Conservation (phyloP, 2,329 filamentous ascomycete genomes). For the Elsinoe ampelina region DNA sequence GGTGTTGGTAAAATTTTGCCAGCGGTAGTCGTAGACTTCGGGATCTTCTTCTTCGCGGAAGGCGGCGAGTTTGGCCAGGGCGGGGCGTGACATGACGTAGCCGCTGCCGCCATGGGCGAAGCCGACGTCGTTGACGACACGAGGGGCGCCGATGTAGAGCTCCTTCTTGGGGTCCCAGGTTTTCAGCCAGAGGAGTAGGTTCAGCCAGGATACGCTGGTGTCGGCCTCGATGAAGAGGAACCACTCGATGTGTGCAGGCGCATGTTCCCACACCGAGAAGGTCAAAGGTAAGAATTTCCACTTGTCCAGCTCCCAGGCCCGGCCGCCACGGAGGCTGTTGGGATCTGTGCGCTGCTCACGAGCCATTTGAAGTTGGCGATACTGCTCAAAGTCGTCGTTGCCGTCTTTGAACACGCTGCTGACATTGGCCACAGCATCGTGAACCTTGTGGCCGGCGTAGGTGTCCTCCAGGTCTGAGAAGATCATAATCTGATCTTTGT, state of each 20-base stretch:
- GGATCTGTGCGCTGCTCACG: constrained; percentile 21
- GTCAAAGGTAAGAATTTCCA: constrained; percentile 51
- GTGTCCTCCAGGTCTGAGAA: constrained; percentile 44
- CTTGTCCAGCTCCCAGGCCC: constrained; percentile 47
- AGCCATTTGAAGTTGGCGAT: constrained; percentile 24
- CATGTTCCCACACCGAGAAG: constrained; percentile 40
- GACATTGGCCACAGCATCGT: constrained; percentile 24
- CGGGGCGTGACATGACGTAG: constrained; percentile 37
- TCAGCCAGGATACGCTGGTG: constrained; percentile 41
- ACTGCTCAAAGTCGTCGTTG: constrained; percentile 29
- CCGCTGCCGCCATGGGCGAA: constrained; percentile 43
- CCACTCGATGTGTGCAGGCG: constrained; percentile 41
- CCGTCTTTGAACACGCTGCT: constrained; percentile 21
- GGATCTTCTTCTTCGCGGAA: constrained; percentile 7
- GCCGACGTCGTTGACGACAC: constrained; percentile 24
- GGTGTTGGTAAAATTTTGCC: constrained; percentile 33
- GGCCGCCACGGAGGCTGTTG: constrained; percentile 23
- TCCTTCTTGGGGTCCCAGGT: constrained; percentile 38
- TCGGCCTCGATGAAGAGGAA: constrained; percentile 50
- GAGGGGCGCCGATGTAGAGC: constrained; percentile 42
- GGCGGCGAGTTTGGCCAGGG: constrained; percentile 17
- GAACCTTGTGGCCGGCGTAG: constrained; percentile 32
- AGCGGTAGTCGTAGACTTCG: constrained; percentile 25
- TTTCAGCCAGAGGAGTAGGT: constrained; percentile 40
- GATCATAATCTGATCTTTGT: constrained; percentile 31